Base-by-base conservation (phyloP, 306 rosid genomes). In the Lathyrus sativus region DNA sequence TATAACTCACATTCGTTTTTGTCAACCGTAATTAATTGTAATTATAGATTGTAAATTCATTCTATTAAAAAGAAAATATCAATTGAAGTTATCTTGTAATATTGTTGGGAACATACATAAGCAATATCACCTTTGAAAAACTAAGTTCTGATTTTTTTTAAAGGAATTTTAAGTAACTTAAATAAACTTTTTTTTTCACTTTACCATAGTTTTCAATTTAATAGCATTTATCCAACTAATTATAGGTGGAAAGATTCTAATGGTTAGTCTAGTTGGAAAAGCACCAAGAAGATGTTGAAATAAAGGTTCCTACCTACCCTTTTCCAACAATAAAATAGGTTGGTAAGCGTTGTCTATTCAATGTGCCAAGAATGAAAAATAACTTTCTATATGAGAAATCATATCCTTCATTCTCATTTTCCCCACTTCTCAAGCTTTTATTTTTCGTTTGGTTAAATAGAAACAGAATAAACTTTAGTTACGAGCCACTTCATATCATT, bases 241-340 rank as follows among this genome's bases (percentile, higher is more conserved):
- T 11, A 53, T 53, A 53, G 58, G 24, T 53, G 58, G n/a, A 19
- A 53, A 53, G 14, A 19, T 53, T 53, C 14, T 53, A 5, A 53
- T 53, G 58, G 33, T 53, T 4, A 19, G 33, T 22, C 58, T 53
- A 53, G 8, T 53, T 53, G 58, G 58, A 19, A 10, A 22, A 53
- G 58, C 58, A 53, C 58, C n/a, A 53, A 53, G 26, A 50, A 50
- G 5, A 50, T 50, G 56, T 50, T 45, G 51, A 45, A 24, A 50
- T 49, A 18, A 50, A 50, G 56, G 56, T 10, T 53, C 31, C 58
- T 53, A 53, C 58, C 58, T 53, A 53, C 33, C 58, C 33, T 53
- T 50, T 53, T 53, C 58, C 58, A 53, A 53, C 13, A 53, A 22
- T 9, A 53, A 53, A 53, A 53, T 12, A 19, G 9, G 33, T 53